Evolutionary conservation across 495 filamentous ascomycete genomes (phyloP).

Genomic region (Xylaria venustula): DNA sequence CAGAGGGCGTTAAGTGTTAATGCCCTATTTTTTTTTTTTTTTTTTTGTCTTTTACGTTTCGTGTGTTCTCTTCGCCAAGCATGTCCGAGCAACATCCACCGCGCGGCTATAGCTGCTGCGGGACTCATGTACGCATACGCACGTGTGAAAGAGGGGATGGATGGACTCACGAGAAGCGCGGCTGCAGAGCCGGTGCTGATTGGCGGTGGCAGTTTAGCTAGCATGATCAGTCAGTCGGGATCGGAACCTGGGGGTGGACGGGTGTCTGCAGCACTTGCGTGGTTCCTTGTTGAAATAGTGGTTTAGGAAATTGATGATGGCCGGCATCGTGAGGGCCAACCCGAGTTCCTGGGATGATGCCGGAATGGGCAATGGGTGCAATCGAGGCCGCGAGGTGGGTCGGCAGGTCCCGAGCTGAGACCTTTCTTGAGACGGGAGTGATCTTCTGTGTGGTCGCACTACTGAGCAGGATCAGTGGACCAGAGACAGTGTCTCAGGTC

Average conservation of each 20-base stretch:
- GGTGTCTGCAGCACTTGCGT: constrained; percentile 21
- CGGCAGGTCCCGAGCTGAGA: not conserved
- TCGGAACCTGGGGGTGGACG: constrained; percentile 3
- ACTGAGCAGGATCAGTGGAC: no score
- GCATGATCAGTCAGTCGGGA: constrained; percentile 20
- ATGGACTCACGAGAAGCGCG: constrained; percentile 31
- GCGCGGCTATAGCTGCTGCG: constrained; percentile 7
- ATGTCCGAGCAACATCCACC: not conserved
- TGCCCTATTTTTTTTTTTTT: not conserved
- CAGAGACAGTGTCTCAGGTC: no score
- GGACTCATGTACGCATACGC: not conserved
- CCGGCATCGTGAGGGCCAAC: constrained; percentile 20
- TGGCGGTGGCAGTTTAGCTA: constrained; percentile 33
- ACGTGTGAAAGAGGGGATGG: not conserved
- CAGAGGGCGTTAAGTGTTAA: constrained; percentile 4
- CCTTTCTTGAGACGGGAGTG: constrained; percentile 5
- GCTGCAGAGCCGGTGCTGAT: constrained; percentile 32
- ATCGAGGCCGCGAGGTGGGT: not conserved
- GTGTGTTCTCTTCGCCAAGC: not conserved
- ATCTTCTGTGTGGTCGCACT: no score
- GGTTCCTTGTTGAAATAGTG: constrained; percentile 29
- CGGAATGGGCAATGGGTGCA: not conserved
- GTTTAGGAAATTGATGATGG: constrained; percentile 23
- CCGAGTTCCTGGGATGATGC: not conserved
- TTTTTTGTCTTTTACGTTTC: no score